Base-by-base conservation (phyloP, 352 stramenopile species). In the Globisporangium cystogenes region DNA sequence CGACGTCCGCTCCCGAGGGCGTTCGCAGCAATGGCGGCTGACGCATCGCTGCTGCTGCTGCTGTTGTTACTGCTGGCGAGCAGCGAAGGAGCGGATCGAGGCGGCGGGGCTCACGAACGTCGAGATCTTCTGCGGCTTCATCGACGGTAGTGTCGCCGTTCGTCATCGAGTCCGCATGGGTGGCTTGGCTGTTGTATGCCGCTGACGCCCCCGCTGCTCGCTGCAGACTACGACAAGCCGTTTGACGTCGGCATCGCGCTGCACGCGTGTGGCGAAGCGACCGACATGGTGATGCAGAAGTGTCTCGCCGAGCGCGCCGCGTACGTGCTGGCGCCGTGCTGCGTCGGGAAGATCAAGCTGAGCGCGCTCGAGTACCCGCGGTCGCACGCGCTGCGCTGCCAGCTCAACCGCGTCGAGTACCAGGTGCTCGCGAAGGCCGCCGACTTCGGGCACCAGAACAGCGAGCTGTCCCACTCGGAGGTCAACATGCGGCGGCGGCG, bases 181-280 rank as follows among this genome's bases (percentile, higher is more conserved):
- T 21, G 10, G 16, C 1, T 23, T n/a, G n/a, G n/a, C n/a, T n/a
- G n/a, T n/a, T n/a, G n/a, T n/a, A n/a, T 42, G 24, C 18, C n/a
- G 20, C 39, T 46, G 39, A 31, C 49, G 21, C 21, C n/a, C n/a
- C n/a, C 21, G 18, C 24, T 50, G 16, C 29, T 48, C 26, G 24
- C 27, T 4, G 21, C 45, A 67, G 77, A 89, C 33, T 90, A 86
- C 46, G 35, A 60, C 47, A 68, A 65, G 29, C 62, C 64, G 12
- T 93, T 93, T 50, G 76, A 93, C 35, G 77, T 93, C 12, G 82
- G 82, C 18, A 88, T 93, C 53, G 80, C 82, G 21, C 63, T 93
- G 37, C 82, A 93, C 56, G 82, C 82, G 26, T 93, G 82, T 31
- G 82, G 82, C 51, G 82, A 90, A 53, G 82, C 82, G 21, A 93